Percentiles rank a stretch among this genome's conserved stretches.
Evolutionary conservation across 495 filamentous ascomycete genomes (phyloP).

Genomic region (Cladorrhinum samala): DNA sequence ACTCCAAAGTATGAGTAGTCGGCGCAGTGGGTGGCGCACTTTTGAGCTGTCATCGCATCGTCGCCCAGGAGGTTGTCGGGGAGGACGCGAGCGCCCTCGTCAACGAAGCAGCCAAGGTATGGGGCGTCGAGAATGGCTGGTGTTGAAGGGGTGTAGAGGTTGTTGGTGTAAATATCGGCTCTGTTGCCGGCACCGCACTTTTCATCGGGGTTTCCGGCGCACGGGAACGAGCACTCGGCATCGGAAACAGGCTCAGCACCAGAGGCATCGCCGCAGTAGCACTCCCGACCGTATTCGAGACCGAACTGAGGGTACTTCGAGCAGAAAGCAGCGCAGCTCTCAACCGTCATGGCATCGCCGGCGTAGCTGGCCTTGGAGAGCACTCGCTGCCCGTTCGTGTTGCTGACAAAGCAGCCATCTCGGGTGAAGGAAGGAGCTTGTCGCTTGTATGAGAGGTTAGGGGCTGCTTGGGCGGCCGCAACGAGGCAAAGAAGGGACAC

Average conservation of each 20-base stretch:
- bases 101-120: slow-evolving; percentile 18
- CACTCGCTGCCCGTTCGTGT: slow-evolving; percentile 39
- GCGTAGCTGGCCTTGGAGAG: slow-evolving; percentile 43
- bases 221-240: slow-evolving; percentile 42
- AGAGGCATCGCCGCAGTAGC: slow-evolving; percentile 30
- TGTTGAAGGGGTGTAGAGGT: slow-evolving; percentile 2
- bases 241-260: slow-evolving; percentile 2
- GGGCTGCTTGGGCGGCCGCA: slow-evolving; percentile 8
- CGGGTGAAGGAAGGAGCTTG: slow-evolving; percentile 3
- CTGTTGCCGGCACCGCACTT: slow-evolving; percentile 42
- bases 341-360: slow-evolving; percentile 51
- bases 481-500: slow-evolving; percentile 9
- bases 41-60: slow-evolving; percentile 12
- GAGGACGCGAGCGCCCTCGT: slow-evolving; percentile 11
- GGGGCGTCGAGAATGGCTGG: slow-evolving; percentile 5
- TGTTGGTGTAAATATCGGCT: slow-evolving; percentile 41
- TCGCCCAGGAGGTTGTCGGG: slow-evolving; percentile 12
- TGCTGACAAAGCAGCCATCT: slow-evolving; percentile 12
- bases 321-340: slow-evolving; percentile 54
- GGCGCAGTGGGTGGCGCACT: slow-evolving; percentile 12
- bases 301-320: slow-evolving; percentile 31
- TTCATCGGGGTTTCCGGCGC: slow-evolving; percentile 36
- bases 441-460: slow-evolving; percentile 3
- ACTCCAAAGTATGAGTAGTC: slow-evolving; percentile 12
- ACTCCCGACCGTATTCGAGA: slow-evolving; percentile 21